Base-by-base conservation (phyloP, 192 early-diverging fungal genomes). In the Coemansia javaensis region DNA sequence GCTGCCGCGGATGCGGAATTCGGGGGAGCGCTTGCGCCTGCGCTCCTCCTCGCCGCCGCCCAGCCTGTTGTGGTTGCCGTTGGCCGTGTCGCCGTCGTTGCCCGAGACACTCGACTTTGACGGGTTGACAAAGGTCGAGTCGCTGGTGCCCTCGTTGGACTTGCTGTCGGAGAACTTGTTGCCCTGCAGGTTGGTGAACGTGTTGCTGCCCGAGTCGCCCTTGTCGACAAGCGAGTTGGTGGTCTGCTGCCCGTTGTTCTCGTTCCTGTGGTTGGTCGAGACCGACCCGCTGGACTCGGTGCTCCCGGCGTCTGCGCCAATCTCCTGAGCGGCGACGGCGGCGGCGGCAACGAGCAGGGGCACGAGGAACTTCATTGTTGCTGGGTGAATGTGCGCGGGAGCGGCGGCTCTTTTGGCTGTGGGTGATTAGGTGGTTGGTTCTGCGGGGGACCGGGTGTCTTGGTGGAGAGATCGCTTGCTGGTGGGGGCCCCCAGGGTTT, bases 251-350 rank as follows among this genome's bases (percentile, higher is more conserved):
- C 52, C 52, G 40, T 38, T 51, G 47, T 53, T 47, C 46, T 41
- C 34, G 24, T 25, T 25, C 24, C 6, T 2, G 24, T 25, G 24
- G 24, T 25, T 25, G 3, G 6, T 25, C 24, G 24, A 25, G 24
- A 6, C 6, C 24, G 24, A 25, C 24, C 24, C 24, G 24, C 24
- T 25, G 3, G 24, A 25, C 3, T 2, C 2, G 24, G 24, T 25
- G 24, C 24, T 25, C 24, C 24, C 24, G 7, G 4, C 25, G 25
- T 27, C 24, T 4, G 24, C 6, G 24, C 24, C 6, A 6, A 25
- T 25, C 47, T 64, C 24, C 46, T 62, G 59, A 23, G 59, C 59
- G 25, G 53, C 18, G 5, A 62, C 51, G 17, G 59, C 47, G 52
- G 52, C 31, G 28, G 47, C 59, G 18, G 52, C 51, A 50, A 55